A percentile compares a stretch with the other conserved stretches of the same genome.
These are phyloP conservation scores for Basipetospora chlamydospora DNA, from an alignment of 2,329 filamentous ascomycete genomes.

Conservation along the genomic window DNA sequence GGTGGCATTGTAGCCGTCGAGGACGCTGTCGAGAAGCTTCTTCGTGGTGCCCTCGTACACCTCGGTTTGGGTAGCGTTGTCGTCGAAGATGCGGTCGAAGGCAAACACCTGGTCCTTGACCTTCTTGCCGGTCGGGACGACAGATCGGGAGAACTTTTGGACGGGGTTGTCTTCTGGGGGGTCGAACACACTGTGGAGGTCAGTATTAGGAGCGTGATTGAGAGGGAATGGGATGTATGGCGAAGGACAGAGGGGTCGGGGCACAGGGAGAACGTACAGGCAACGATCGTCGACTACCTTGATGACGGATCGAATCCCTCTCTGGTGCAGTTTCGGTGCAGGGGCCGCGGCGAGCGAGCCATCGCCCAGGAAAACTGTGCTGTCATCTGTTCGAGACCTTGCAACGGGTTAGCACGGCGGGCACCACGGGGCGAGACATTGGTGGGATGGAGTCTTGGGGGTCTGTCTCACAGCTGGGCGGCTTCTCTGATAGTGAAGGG, in stretches of 20 bases:
- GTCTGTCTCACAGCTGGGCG: constrained; percentile 57
- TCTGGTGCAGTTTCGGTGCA: constrained; percentile 68
- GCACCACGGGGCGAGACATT: not conserved
- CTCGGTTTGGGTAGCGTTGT: constrained; percentile 80
- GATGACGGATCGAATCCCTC: constrained; percentile 80
- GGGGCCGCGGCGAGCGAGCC: constrained; percentile 83
- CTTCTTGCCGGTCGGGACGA: constrained; percentile 72
- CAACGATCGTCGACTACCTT: constrained; percentile 95
- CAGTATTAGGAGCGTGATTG: not conserved
- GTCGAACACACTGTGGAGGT: constrained; percentile 65
- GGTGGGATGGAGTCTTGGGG: constrained; percentile 1
- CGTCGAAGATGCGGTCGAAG: constrained; percentile 94
- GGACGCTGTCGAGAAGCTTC: constrained; percentile 78
- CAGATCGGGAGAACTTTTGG: constrained; percentile 70
- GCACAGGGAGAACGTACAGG: constrained; percentile 48
- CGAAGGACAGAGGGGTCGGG: not conserved
- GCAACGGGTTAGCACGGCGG: not conserved
- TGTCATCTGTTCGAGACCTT: constrained; percentile 60
- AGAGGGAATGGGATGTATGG: not conserved
- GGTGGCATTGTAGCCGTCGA: constrained; percentile 97
- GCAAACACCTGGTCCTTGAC: constrained; percentile 96
- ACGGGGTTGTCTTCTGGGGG: constrained; percentile 90
- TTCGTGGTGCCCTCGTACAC: constrained; percentile 91
- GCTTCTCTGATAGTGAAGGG: constrained; percentile 82
- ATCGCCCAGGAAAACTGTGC: constrained; percentile 86